A percentile compares a stretch with the other conserved stretches of the same genome.
phyloP scores from a whole-genome alignment of 2,329 filamentous ascomycete genomes.

The Periconia sp. region DNA sequence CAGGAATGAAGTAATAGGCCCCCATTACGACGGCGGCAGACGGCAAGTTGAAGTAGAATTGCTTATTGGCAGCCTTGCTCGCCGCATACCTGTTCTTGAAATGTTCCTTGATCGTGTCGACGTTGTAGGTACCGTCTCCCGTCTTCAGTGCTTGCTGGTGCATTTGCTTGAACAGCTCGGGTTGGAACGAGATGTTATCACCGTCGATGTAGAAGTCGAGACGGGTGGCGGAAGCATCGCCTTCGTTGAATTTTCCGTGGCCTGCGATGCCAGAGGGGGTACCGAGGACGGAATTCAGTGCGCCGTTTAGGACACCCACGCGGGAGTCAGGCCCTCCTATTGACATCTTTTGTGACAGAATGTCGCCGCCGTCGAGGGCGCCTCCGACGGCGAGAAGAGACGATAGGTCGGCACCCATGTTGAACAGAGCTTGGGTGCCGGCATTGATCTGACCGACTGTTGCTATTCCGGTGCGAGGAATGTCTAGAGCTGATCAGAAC shows the following conservation, averaged over 20 bases:
- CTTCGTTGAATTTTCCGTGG: constrained; percentile 35
- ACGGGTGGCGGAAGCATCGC: constrained; percentile 40
- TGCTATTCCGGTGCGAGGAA: constrained; percentile 48
- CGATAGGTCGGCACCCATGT: constrained; percentile 47
- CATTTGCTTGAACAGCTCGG: constrained; percentile 28
- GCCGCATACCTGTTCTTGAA: constrained; percentile 26
- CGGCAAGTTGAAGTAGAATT: constrained; percentile 27
- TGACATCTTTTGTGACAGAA: constrained; percentile 25
- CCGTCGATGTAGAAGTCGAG: constrained; percentile 33
- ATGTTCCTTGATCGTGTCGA: constrained; percentile 24
- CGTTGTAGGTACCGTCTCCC: constrained; percentile 24
- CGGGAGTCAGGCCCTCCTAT: constrained; percentile 23
- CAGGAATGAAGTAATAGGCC: constrained; percentile 28
- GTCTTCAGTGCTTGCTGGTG: constrained; percentile 24
- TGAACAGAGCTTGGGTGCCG: constrained; percentile 41
- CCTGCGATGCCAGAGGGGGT: constrained; percentile 33
- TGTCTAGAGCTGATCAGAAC: constrained; percentile 39
- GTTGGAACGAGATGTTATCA: constrained; percentile 35
- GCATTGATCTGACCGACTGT: constrained; percentile 41
- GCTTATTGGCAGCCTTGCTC: constrained; percentile 20
- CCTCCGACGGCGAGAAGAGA: constrained; percentile 22
- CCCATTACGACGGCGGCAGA: constrained; percentile 24
- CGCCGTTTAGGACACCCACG: constrained; percentile 26
- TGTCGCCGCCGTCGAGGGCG: constrained; percentile 23
- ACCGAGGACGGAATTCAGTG: constrained; percentile 37